phyloP scores from a whole-genome alignment of 2,329 filamentous ascomycete species.

The Colletotrichum sidae region DNA sequence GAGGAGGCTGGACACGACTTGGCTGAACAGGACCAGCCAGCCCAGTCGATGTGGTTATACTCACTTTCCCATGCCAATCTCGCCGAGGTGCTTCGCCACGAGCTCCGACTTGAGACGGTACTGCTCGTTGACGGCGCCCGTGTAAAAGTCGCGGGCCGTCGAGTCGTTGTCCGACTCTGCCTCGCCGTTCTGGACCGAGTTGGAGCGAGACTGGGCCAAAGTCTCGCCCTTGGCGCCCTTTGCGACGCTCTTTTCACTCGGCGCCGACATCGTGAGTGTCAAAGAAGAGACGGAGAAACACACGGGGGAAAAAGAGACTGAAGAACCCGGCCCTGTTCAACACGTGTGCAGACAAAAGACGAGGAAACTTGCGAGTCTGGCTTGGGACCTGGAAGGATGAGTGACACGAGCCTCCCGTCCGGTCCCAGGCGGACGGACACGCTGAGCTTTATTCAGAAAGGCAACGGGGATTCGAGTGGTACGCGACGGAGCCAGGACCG shows the following conservation, averaged over 20 bases:
- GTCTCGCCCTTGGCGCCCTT: conserved; percentile 19
- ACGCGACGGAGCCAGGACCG: conserved; percentile 3
- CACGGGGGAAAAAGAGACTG: neutral
- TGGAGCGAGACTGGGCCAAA: conserved; percentile 23
- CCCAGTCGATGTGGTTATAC: conserved; percentile 17
- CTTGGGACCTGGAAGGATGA: neutral
- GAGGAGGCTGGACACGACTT: neutral
- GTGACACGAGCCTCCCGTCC: neutral
- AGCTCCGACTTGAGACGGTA: conserved; percentile 50
- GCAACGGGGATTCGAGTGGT: neutral
- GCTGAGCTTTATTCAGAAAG: conserved; percentile 22
- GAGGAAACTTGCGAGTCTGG: conserved; percentile 7
- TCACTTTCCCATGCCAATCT: conserved; percentile 51
- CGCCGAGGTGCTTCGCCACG: conserved; percentile 43
- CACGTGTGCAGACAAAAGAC: conserved; percentile 36
- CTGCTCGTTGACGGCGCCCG: conserved; percentile 43
- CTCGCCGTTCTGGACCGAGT: conserved; percentile 26
- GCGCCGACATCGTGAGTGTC: conserved; percentile 15
- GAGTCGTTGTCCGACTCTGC: conserved; percentile 41
- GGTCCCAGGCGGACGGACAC: conserved; percentile 3
- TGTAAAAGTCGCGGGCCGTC: conserved; percentile 51
- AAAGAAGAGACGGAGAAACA: neutral
- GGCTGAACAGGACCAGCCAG: no score
- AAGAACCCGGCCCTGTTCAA: conserved; percentile 16
- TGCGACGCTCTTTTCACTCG: conserved; percentile 29